phyloP scores from a whole-genome alignment of 208 protist genomes.

The Wallacemonas sp. region DNA sequence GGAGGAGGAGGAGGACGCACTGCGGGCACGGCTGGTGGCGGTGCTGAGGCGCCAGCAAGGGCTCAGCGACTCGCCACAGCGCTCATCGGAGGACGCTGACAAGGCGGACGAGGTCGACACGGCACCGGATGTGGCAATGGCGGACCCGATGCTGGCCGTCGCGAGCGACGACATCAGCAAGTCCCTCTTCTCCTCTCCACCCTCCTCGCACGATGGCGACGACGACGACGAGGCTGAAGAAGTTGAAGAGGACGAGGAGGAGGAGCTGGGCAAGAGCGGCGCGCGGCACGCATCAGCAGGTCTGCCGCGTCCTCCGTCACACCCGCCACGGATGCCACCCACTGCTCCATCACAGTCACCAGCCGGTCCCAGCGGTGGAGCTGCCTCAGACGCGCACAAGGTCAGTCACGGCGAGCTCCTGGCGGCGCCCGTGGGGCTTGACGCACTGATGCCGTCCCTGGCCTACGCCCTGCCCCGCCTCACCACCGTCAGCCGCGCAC shows the following conservation, averaged over 20 bases:
- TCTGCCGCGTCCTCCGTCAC: too few species aligned
- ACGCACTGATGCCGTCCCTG: conserved; percentile 18
- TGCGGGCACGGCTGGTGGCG: conserved; percentile 22
- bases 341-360: too few species aligned
- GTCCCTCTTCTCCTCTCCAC: conserved; percentile 15
- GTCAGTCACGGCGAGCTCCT: neutral
- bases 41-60: neutral
- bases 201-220: neutral
- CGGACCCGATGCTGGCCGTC: neutral
- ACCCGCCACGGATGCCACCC: too few species aligned
- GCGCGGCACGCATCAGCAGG: neutral
- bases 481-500: conserved; percentile 32
- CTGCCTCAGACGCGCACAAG: too few species aligned
- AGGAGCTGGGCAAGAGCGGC: neutral
- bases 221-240: neutral
- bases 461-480: conserved; percentile 41
- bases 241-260: conserved; percentile 5
- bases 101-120: conserved; percentile 1
- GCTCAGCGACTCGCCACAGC: too few species aligned
- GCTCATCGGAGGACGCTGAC: too few species aligned
- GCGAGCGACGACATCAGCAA: conserved; percentile 6
- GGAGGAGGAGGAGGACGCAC: conserved; percentile 39
- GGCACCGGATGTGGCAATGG: neutral
- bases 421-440: neutral
- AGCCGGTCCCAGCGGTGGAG: too few species aligned